Conservation (phyloP, 768 basidiomycete genomes). For the Boletus pseudo-olivaceus region DNA sequence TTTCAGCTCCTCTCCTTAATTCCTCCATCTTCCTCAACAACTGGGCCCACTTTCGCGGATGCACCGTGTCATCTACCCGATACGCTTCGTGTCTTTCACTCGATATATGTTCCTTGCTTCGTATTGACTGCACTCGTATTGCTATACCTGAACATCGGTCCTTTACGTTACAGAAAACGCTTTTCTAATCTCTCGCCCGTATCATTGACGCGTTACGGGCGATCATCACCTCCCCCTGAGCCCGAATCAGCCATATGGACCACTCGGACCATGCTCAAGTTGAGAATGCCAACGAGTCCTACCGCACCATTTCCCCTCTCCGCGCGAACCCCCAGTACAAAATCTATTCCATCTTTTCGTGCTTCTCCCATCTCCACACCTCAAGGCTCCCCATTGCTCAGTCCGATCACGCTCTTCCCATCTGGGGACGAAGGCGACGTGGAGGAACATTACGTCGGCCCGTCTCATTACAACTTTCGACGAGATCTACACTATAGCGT, state of each 20-base stretch:
- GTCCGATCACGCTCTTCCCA: constrained; percentile 34
- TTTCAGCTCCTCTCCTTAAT: constrained; percentile 82
- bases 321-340: constrained; percentile 40
- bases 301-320: constrained; percentile 35
- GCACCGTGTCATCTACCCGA: constrained; percentile 79
- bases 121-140: constrained; percentile 50
- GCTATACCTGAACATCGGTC: constrained; percentile 41
- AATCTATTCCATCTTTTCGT: constrained; percentile 36
- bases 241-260: constrained; percentile 38
- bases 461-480: constrained; percentile 45
- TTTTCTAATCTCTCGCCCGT: constrained; percentile 28
- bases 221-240: constrained; percentile 22
- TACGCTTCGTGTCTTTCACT: constrained; percentile 54
- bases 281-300: constrained; percentile 38
- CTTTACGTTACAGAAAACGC: constrained; percentile 13
- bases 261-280: constrained; percentile 43
- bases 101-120: constrained; percentile 63
- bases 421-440: constrained; percentile 45
- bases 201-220: constrained; percentile 31
- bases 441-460: constrained; percentile 43
- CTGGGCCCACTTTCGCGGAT: constrained; percentile 52
- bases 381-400: constrained; percentile 36
- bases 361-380: constrained; percentile 39
- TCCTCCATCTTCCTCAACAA: constrained; percentile 28
- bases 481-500: constrained; percentile 32